Evolutionary conservation across 768 basidiomycete genomes (phyloP).

Genomic region (Kwoniella shandongensis): DNA sequence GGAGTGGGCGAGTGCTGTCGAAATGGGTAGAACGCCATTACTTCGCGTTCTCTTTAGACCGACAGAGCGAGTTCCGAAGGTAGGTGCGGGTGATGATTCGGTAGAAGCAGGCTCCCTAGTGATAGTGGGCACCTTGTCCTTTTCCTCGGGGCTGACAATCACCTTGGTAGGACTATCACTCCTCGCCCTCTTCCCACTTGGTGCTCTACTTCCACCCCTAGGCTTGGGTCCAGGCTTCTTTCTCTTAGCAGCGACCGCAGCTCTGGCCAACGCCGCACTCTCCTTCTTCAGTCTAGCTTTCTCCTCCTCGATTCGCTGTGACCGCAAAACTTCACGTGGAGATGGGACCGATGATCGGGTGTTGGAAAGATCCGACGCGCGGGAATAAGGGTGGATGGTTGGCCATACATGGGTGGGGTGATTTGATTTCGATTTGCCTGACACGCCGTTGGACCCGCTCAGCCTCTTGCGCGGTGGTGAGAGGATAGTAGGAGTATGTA

Average conservation of each 20-base stretch:
- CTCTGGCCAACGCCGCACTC: slow-evolving; percentile 25
- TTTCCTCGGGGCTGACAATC: slow-evolving; percentile 4
- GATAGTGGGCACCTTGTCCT: slow-evolving; percentile 1
- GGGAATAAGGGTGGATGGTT: slow-evolving; percentile 27
- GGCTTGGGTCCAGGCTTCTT: slow-evolving; percentile 4
- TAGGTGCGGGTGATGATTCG: slow-evolving; percentile 7
- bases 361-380: slow-evolving; percentile 23
- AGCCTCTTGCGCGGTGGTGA: slow-evolving; percentile 8
- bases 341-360: slow-evolving; percentile 31
- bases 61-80: not conserved
- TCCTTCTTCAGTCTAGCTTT: slow-evolving; percentile 22
- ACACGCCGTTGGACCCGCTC: slow-evolving; percentile 1
- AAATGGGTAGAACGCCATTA: slow-evolving; percentile 21
- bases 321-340: slow-evolving; percentile 20
- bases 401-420: not conserved
- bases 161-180: slow-evolving; percentile 9
- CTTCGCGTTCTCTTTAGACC: slow-evolving; percentile 33
- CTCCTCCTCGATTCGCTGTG: slow-evolving; percentile 22
- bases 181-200: not conserved
- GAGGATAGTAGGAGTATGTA: not conserved
- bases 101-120: slow-evolving; percentile 9
- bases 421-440: slow-evolving; percentile 7
- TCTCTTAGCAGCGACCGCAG: slow-evolving; percentile 19
- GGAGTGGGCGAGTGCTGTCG: slow-evolving; percentile 13
- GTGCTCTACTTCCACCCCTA: not conserved